phyloP scores from a whole-genome alignment of 2,329 filamentous ascomycete genomes.

The Colletotrichum gigasporum region DNA sequence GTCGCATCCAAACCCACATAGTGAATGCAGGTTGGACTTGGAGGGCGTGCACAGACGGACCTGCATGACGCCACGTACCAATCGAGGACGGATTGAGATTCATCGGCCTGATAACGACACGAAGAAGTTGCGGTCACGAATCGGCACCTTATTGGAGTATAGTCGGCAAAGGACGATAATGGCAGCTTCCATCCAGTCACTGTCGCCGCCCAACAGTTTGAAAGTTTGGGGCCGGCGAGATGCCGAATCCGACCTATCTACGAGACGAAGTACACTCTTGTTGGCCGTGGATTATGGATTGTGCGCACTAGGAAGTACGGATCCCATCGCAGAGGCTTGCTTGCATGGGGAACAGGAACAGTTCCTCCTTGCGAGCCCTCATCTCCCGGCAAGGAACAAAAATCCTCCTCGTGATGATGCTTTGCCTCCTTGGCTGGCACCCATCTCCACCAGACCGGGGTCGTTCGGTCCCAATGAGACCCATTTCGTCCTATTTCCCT shows the following conservation, averaged over 20 bases:
- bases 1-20: conserved; percentile 24
- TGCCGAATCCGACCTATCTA: neutral
- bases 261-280: no score
- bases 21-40: conserved; percentile 17
- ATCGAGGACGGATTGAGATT: conserved; percentile 14
- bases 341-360: conserved; percentile 15
- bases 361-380: conserved; percentile 15
- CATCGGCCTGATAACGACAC: conserved; percentile 17
- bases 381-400: conserved; percentile 26
- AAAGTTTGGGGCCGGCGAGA: neutral
- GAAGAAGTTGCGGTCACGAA: conserved; percentile 1
- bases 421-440: conserved; percentile 26
- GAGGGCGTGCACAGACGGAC: conserved; percentile 32
- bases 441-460: conserved; percentile 26
- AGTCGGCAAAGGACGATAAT: no score
- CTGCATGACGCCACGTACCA: conserved; percentile 33
- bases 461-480: conserved; percentile 9
- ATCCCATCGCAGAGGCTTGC: neutral
- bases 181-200: neutral
- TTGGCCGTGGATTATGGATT: no score
- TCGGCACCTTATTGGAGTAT: neutral
- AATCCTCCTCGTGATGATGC: conserved; percentile 27
- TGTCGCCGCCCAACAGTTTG: neutral
- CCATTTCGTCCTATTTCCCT: conserved; percentile 25
- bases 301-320: no score